Conservation (phyloP, 495 filamentous ascomycete genomes). For the Beverwykella pulmonaria region DNA sequence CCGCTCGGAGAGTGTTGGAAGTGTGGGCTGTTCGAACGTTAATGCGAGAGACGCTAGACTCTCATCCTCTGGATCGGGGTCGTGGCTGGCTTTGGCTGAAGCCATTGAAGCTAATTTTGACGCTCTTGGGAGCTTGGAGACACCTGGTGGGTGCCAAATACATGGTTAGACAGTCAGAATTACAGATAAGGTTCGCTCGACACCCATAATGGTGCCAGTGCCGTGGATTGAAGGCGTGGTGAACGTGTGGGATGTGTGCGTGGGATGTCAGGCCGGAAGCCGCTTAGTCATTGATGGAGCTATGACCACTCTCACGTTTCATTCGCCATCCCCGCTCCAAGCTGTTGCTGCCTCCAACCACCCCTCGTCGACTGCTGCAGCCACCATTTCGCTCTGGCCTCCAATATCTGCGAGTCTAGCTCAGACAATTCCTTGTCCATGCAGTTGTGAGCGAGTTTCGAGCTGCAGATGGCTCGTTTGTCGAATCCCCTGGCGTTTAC, state of each 20-base stretch:
- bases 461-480: conserved; percentile 33
- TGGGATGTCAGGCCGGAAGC: too few species aligned
- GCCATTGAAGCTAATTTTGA: too few species aligned
- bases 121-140: too few species aligned
- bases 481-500: conserved; percentile 64
- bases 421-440: conserved; percentile 10
- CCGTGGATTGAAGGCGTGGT: too few species aligned
- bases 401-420: background rate
- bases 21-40: background rate
- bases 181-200: too few species aligned
- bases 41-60: background rate
- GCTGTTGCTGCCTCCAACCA: conserved; percentile 30
- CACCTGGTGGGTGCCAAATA: too few species aligned
- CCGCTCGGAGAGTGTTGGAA: conserved; percentile 4
- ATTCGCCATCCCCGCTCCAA: conserved; percentile 27
- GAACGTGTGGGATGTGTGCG: too few species aligned
- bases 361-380: background rate
- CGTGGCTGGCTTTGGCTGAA: background rate
- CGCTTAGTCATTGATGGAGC: conserved; percentile 1
- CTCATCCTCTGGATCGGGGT: background rate
- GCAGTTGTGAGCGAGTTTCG: conserved; percentile 9
- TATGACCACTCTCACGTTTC: conserved; percentile 8
- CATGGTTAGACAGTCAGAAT: too few species aligned
- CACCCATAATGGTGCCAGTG: too few species aligned
- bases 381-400: background rate